Conservation (phyloP, 345 rosid genomes). For the Salix udensis region DNA sequence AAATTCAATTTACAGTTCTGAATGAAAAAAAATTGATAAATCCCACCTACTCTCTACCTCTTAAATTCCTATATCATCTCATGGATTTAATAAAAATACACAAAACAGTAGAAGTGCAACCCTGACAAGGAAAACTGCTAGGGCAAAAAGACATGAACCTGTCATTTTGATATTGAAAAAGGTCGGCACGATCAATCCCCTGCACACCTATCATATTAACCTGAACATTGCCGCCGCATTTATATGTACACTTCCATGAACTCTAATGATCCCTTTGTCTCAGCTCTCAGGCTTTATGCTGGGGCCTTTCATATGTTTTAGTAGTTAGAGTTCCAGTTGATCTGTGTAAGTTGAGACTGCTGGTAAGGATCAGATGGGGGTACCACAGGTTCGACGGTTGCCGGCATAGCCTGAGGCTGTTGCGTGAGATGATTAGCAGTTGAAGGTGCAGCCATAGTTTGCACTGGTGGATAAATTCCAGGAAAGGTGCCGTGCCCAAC, state of each 20-base stretch:
- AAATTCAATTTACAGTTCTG: no score
- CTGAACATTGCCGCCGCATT: conserved; percentile 30
- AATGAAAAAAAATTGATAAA: conserved; percentile 26
- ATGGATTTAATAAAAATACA: conserved; percentile 19
- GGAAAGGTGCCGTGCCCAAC: conserved; percentile 55
- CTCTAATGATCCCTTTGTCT: conserved; percentile 15
- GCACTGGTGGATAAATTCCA: conserved; percentile 55
- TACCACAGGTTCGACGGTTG: conserved; percentile 37
- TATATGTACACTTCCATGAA: conserved; percentile 50
- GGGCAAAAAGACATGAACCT: conserved; percentile 20
- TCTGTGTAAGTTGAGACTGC: conserved; percentile 49
- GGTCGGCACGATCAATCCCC: conserved; percentile 29
- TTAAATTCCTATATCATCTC: conserved; percentile 26
- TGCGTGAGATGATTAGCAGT: conserved; percentile 47
- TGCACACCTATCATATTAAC: conserved; percentile 25
- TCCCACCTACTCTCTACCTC: conserved; percentile 32
- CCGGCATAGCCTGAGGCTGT: conserved; percentile 41
- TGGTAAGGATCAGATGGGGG: conserved; percentile 44
- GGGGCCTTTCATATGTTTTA: conserved; percentile 20
- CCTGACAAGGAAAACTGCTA: conserved; percentile 4
- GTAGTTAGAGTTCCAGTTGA: conserved; percentile 44
- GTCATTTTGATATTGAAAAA: conserved; percentile 10
- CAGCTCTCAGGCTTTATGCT: conserved; percentile 23
- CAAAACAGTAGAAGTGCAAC: conserved; percentile 14
- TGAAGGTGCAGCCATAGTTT: conserved; percentile 45